Conservation (phyloP, 148 eudicot species). For the Pharnaceum exiguum region DNA sequence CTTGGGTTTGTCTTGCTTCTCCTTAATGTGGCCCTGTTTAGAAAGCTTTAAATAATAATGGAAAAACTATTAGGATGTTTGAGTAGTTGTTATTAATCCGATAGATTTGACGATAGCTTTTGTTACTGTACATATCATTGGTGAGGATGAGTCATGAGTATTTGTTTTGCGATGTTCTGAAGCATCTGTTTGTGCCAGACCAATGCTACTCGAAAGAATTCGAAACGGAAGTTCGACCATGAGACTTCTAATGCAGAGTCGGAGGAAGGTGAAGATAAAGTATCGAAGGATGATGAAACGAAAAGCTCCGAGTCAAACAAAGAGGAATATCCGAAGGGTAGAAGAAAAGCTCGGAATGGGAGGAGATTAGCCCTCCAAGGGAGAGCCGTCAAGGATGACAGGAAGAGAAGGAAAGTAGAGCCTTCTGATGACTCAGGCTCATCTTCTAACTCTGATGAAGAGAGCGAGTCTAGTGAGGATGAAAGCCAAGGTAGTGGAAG, state of each 20-base stretch:
- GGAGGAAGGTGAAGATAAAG: slow-evolving; percentile 52
- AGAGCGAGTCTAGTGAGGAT: slow-evolving; percentile 56
- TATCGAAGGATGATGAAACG: slow-evolving; percentile 40
- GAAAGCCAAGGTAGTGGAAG: slow-evolving; percentile 52
- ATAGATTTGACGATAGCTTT: background rate
- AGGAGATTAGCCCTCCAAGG: slow-evolving; percentile 62
- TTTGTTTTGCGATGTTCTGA: background rate
- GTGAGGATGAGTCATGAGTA: background rate
- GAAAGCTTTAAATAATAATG: too few relatives aligned
- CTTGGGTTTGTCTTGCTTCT: background rate
- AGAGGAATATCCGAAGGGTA: slow-evolving; percentile 80
- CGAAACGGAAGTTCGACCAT: slow-evolving; percentile 70
- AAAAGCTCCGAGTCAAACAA: slow-evolving; percentile 53
- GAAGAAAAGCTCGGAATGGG: slow-evolving; percentile 71
- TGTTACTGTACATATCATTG: too few relatives aligned
- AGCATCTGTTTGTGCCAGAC: slow-evolving; percentile 42
- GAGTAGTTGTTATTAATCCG: too few relatives aligned
- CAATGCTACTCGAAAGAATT: slow-evolving; percentile 60
- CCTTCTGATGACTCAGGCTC: slow-evolving; percentile 54
- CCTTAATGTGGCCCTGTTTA: too few relatives aligned
- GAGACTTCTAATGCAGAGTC: slow-evolving; percentile 63
- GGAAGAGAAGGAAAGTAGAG: slow-evolving; percentile 50
- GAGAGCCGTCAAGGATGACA: slow-evolving; percentile 51
- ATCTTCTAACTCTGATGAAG: slow-evolving; percentile 57
- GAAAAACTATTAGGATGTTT: background rate